Conservation (phyloP, 1,284 basidiomycete species). For the Ganoderma resinaceum region DNA sequence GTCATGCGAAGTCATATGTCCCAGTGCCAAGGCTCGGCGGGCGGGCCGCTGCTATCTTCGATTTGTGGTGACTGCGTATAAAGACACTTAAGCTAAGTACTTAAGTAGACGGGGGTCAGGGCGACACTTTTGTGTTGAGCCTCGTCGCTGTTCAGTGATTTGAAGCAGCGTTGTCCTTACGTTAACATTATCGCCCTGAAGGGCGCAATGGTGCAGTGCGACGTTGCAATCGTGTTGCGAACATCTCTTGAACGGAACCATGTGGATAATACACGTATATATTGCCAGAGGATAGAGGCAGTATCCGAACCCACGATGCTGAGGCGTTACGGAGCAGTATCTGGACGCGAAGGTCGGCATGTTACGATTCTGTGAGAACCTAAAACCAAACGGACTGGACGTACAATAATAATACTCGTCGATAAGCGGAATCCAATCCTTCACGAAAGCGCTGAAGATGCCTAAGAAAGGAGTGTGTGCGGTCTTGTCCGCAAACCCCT, state of each 20-base stretch:
- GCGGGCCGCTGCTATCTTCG: neutral
- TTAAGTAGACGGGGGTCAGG: neutral
- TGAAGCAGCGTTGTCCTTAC: neutral
- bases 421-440: conserved; percentile 93
- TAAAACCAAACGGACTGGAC: conserved; percentile 40
- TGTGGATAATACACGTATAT: conserved; percentile 27
- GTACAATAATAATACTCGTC: conserved; percentile 96
- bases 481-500: conserved; percentile 64
- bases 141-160: neutral
- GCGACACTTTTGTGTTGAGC: neutral
- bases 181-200: neutral
- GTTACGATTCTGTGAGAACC: neutral
- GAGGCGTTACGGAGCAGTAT: conserved; percentile 46
- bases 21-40: neutral
- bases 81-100: too few relatives aligned
- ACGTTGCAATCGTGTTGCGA: neutral
- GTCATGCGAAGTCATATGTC: conserved; percentile 4
- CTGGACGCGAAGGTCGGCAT: conserved; percentile 29
- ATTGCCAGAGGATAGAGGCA: conserved; percentile 19
- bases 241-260: neutral
- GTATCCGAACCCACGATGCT: conserved; percentile 12
- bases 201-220: neutral
- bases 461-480: conserved; percentile 77
- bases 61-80: neutral
- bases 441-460: conserved; percentile 77